Conservation (phyloP, 2,329 filamentous ascomycete species). For the Pyricularia sp. region DNA sequence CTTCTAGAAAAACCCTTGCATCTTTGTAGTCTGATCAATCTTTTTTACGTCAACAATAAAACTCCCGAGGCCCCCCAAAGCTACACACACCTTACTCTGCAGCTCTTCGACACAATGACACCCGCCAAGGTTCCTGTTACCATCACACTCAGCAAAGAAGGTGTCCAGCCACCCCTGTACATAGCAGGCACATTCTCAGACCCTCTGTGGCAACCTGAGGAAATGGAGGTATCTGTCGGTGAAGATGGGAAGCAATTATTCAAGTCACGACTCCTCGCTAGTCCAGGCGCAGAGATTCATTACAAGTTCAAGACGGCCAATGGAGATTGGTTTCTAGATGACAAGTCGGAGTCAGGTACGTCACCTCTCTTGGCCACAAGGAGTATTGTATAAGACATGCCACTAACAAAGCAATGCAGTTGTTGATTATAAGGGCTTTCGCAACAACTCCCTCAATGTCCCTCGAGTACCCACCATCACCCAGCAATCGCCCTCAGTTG, state of each 20-base stretch:
- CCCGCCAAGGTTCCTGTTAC: slow-evolving; percentile 33
- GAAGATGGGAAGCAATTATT: slow-evolving; percentile 49
- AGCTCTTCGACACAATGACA: slow-evolving; percentile 19
- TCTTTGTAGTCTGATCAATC: background rate
- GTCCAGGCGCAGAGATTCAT: slow-evolving; percentile 51
- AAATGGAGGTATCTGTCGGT: slow-evolving; percentile 50
- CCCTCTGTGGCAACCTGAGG: slow-evolving; percentile 55
- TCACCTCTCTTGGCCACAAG: background rate
- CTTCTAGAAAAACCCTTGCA: background rate
- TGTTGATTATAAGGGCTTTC: slow-evolving; percentile 34
- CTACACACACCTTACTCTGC: background rate
- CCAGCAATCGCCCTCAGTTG: background rate
- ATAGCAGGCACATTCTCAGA: slow-evolving; percentile 60
- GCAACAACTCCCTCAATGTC: slow-evolving; percentile 35
- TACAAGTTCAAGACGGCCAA: slow-evolving; percentile 66
- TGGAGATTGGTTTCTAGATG: slow-evolving; percentile 59
- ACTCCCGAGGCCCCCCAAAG: background rate
- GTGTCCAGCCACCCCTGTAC: slow-evolving; percentile 57
- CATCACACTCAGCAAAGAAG: slow-evolving; percentile 52
- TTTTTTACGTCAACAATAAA: background rate
- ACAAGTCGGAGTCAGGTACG: slow-evolving; percentile 50
- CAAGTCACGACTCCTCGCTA: slow-evolving; percentile 42
- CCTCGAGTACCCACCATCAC: background rate
- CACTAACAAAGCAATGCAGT: slow-evolving; percentile 13
- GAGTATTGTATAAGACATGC: background rate